Conservation (phyloP, 768 basidiomycete genomes). For the Suillus sp. region DNA sequence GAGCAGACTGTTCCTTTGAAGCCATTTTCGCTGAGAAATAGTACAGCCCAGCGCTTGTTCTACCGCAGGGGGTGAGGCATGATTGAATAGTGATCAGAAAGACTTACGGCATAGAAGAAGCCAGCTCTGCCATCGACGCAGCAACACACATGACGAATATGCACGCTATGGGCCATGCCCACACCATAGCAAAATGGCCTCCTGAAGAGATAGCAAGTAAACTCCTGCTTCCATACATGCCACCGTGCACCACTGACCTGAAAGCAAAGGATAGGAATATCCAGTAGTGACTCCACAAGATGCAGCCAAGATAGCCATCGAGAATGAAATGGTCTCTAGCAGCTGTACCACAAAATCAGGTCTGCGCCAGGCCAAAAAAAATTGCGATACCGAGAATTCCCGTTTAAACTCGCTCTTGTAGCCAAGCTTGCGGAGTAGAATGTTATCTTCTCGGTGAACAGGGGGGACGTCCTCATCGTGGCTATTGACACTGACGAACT, state of each 20-base stretch:
- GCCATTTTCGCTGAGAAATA: constrained; percentile 33
- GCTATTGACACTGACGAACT: constrained; percentile 11
- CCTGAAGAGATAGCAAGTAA: constrained; percentile 12
- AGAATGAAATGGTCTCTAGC: constrained; percentile 28
- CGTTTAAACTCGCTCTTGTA: constrained; percentile 31
- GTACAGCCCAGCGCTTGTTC: constrained; percentile 31
- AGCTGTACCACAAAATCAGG: constrained; percentile 16
- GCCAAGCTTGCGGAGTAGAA: constrained; percentile 24
- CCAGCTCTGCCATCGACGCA: constrained; percentile 24
- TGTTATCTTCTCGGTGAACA: constrained; percentile 22
- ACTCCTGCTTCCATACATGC: not conserved
- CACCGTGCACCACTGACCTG: constrained; percentile 15
- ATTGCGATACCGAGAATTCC: constrained; percentile 23
- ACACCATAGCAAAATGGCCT: constrained; percentile 28
- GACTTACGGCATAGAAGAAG: constrained; percentile 26
- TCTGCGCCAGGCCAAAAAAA: not conserved
- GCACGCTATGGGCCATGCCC: constrained; percentile 28
- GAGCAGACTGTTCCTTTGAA: constrained; percentile 25
- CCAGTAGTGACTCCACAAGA: constrained; percentile 26
- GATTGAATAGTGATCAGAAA: not conserved
- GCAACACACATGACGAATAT: constrained; percentile 22
- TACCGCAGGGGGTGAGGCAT: not conserved
- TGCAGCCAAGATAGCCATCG: constrained; percentile 26
- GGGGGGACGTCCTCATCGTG: constrained; percentile 12
- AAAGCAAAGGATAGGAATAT: constrained; percentile 21